Percentiles rank a stretch among this genome's conserved stretches.
Evolutionary conservation across 768 basidiomycete species (phyloP).

Genomic region (Russula sp.): DNA sequence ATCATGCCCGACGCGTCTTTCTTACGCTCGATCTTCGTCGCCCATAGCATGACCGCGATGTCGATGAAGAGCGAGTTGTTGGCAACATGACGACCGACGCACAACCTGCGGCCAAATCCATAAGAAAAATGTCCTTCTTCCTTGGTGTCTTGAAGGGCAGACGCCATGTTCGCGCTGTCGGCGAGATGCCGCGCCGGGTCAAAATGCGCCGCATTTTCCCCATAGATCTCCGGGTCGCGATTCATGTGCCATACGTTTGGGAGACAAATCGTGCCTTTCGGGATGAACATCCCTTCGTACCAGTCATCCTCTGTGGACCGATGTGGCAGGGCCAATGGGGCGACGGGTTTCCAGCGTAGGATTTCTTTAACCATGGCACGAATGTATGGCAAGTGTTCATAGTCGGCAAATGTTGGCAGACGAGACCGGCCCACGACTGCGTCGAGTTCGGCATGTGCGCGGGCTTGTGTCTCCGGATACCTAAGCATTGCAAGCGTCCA

Average conservation of each 20-base stretch:
- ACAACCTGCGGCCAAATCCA: constrained; percentile 24
- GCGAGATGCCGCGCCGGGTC: constrained; percentile 24
- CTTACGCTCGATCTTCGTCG: too few relatives aligned
- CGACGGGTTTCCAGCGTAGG: too few relatives aligned
- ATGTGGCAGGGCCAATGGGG: too few relatives aligned
- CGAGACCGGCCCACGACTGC: not conserved
- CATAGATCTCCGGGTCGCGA: constrained; percentile 24
- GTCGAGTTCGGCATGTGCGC: constrained; percentile 7
- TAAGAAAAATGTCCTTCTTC: constrained; percentile 25
- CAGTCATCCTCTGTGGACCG: too few relatives aligned
- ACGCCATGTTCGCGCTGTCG: constrained; percentile 17
- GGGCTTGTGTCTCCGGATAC: constrained; percentile 1
- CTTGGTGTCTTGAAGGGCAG: constrained; percentile 22
- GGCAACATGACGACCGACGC: constrained; percentile 2
- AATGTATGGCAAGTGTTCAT: too few relatives aligned
- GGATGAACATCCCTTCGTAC: too few relatives aligned
- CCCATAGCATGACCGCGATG: too few relatives aligned
- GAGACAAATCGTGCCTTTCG: too few relatives aligned
- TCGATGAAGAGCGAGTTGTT: constrained; percentile 21
- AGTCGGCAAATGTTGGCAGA: not conserved
- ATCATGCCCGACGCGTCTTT: too few relatives aligned
- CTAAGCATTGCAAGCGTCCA: not conserved
- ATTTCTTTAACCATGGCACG: too few relatives aligned
- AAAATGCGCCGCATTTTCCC: constrained; percentile 22
- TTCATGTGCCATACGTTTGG: constrained; percentile 14